phyloP scores from a whole-genome alignment of 495 filamentous ascomycete species.

The Annulohypoxylon nitens region DNA sequence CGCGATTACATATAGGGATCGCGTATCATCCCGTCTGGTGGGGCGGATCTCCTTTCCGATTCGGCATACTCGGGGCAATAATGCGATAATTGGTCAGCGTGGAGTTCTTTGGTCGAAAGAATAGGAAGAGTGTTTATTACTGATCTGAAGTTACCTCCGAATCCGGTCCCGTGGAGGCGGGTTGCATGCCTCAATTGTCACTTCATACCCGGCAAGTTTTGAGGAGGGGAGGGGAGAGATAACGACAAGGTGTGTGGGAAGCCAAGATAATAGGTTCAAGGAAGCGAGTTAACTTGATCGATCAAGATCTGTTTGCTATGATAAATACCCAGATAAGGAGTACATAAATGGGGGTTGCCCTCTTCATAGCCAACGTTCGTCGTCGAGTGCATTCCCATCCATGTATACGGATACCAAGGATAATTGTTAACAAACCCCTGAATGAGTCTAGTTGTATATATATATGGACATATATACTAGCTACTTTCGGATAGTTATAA shows the following conservation, averaged over 20 bases:
- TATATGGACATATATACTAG: too few relatives aligned
- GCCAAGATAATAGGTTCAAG: neutral
- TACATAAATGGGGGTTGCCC: neutral
- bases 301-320: neutral
- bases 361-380: too few relatives aligned
- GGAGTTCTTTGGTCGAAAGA: neutral
- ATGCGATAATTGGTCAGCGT: constrained; percentile 18
- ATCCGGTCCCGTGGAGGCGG: constrained; percentile 31
- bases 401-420: too few relatives aligned
- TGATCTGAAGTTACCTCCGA: constrained; percentile 39
- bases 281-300: neutral
- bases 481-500: too few relatives aligned
- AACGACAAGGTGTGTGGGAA: neutral
- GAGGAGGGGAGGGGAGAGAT: neutral
- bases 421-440: too few relatives aligned
- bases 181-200: constrained; percentile 6
- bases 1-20: constrained; percentile 37
- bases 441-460: too few relatives aligned
- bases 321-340: neutral
- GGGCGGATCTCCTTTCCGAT: constrained; percentile 40
- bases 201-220: neutral
- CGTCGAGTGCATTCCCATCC: too few relatives aligned
- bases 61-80: constrained; percentile 15
- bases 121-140: neutral
- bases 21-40: constrained; percentile 29